Evolutionary conservation across 495 filamentous ascomycete species (phyloP).

Genomic region (Haplographium delicatum): DNA sequence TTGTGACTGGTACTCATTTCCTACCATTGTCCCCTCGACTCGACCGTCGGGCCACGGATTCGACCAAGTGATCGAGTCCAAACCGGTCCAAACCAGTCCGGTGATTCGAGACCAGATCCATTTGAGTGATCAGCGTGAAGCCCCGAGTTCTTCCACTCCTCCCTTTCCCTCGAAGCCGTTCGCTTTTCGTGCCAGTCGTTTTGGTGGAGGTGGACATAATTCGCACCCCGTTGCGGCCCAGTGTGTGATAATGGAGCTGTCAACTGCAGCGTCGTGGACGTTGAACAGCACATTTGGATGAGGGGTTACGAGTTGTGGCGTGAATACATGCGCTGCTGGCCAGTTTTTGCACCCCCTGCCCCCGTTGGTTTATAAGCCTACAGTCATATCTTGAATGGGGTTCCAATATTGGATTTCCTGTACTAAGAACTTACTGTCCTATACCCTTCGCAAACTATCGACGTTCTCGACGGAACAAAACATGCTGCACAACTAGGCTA

Average conservation of each 20-base stretch:
- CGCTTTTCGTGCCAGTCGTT: background rate
- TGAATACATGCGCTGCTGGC: too few species aligned
- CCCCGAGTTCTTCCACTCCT: conserved; percentile 1
- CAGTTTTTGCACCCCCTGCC: too few species aligned
- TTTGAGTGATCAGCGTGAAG: background rate
- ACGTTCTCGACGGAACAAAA: background rate
- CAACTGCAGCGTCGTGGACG: background rate
- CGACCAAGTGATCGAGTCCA: background rate
- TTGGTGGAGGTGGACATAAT: background rate
- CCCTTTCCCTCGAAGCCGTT: background rate
- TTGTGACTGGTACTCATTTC: conserved; percentile 23
- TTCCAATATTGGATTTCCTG: background rate
- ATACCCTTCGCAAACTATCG: background rate
- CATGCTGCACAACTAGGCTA: background rate
- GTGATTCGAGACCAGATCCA: too few species aligned
- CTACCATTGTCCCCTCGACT: too few species aligned
- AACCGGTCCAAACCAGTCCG: background rate
- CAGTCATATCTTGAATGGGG: background rate
- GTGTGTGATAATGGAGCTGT: background rate
- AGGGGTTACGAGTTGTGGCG: conserved; percentile 3
- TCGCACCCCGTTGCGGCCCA: background rate
- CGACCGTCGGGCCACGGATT: too few species aligned
- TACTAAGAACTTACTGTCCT: background rate
- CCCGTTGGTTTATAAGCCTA: background rate
- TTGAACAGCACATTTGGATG: background rate